Evolutionary conservation across 116 monocot genomes (phyloP).

Genomic region (Iris pallida): DNA sequence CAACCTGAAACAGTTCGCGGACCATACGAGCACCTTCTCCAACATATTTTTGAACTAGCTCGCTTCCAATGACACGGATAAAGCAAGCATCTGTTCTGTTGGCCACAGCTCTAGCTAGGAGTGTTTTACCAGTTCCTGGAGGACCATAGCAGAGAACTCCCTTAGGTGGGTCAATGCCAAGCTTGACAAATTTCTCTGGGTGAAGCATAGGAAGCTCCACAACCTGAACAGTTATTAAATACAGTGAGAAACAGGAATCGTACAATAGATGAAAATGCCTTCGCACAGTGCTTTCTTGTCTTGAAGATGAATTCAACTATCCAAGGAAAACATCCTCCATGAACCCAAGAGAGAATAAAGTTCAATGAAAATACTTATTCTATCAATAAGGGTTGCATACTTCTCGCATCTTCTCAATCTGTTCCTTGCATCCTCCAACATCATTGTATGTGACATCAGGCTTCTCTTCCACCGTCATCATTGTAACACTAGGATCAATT

Average conservation of each 20-base stretch:
- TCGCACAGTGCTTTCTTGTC: background rate
- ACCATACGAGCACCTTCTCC: slow-evolving; percentile 95
- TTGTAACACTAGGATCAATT: slow-evolving; percentile 90
- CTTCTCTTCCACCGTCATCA: slow-evolving; percentile 96
- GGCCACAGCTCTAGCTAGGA: slow-evolving; percentile 85
- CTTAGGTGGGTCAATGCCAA: slow-evolving; percentile 91
- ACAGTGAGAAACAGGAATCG: background rate
- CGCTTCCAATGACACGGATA: slow-evolving; percentile 82
- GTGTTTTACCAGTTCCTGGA: slow-evolving; percentile 87
- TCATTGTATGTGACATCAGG: slow-evolving; percentile 93
- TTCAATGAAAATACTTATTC: background rate
- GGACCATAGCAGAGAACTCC: slow-evolving; percentile 91
- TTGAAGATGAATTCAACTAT: background rate
- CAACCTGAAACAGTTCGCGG: slow-evolving; percentile 84
- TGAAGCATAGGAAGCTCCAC: slow-evolving; percentile 97
- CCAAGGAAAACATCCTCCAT: background rate
- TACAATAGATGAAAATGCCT: background rate
- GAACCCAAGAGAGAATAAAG: background rate
- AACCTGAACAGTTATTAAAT: slow-evolving; percentile 34
- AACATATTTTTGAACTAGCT: slow-evolving; percentile 80
- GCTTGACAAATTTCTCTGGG: slow-evolving; percentile 94
- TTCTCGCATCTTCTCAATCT: slow-evolving; percentile 89
- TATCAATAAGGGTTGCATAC: slow-evolving; percentile 13
- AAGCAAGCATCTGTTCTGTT: slow-evolving; percentile 94
- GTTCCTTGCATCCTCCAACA: slow-evolving; percentile 90